Evolutionary conservation across 1,139 yeast species (phyloP).

Genomic region (Protomyces inundatus): DNA sequence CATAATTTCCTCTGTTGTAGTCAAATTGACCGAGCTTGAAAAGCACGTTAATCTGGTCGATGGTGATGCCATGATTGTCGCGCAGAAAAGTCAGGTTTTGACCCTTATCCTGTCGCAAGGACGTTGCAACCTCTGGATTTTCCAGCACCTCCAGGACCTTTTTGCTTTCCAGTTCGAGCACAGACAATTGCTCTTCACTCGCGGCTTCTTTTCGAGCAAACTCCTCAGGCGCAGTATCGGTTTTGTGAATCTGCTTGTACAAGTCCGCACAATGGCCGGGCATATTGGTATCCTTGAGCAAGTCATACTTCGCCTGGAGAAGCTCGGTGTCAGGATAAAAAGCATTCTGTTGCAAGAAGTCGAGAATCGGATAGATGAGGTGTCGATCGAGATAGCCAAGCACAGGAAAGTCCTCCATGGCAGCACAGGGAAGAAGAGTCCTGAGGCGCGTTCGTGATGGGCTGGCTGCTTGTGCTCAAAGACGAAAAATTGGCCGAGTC

Average conservation of each 20-base stretch:
- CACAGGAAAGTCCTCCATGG: constrained; percentile 33
- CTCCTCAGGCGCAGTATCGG: constrained; percentile 2
- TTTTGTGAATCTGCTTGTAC: constrained; percentile 34
- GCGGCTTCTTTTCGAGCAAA: constrained; percentile 38
- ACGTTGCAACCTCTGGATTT: constrained; percentile 45
- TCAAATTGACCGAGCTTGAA: constrained; percentile 56
- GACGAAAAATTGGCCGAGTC: too few species aligned
- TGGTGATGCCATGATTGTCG: constrained; percentile 45
- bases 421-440: too few species aligned
- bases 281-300: constrained; percentile 55
- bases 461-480: too few species aligned
- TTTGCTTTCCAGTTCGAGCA: constrained; percentile 47
- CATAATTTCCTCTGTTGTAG: constrained; percentile 57
- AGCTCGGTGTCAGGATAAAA: constrained; percentile 46
- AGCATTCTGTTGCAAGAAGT: constrained; percentile 45
- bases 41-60: constrained; percentile 48
- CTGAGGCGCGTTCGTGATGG: too few species aligned
- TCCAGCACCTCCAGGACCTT: constrained; percentile 47
- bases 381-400: constrained; percentile 57
- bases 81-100: constrained; percentile 48
- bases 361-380: constrained; percentile 51
- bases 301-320: constrained; percentile 47
- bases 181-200: constrained; percentile 61
- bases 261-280: constrained; percentile 36
- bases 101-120: constrained; percentile 50